Percentiles rank a stretch among this genome's conserved stretches.
These are phyloP conservation scores for Amanita rimosa DNA, from an alignment of 768 basidiomycete species.

Conservation along the genomic window DNA sequence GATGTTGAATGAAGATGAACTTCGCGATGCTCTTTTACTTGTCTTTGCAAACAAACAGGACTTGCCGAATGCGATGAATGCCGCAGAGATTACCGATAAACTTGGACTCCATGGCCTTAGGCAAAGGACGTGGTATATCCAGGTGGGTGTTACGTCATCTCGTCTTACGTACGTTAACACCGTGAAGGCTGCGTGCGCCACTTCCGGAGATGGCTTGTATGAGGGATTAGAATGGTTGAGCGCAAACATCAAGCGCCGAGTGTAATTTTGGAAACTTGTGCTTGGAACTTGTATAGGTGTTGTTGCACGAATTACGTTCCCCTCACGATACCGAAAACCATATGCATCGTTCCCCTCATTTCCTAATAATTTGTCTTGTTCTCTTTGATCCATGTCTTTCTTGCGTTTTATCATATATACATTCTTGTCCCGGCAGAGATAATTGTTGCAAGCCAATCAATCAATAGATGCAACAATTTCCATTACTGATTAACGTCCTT, in stretches of 20 bases:
- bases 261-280: conserved; percentile 34
- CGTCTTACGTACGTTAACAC: conserved; percentile 8
- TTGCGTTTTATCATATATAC: conserved; percentile 1
- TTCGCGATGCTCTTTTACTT: conserved; percentile 94
- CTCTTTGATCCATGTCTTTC: conserved; percentile 13
- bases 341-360: conserved; percentile 29
- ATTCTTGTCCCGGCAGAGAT: neutral
- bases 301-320: conserved; percentile 44
- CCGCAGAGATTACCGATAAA: conserved; percentile 98
- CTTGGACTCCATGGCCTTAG: conserved; percentile 96
- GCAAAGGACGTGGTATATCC: conserved; percentile 97
- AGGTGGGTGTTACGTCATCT: conserved; percentile 38
- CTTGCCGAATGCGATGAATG: conserved; percentile 99
- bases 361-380: conserved; percentile 19
- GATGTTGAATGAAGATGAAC: conserved; percentile 99
- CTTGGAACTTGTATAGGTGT: conserved; percentile 38
- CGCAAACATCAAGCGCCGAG: conserved; percentile 79
- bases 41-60: conserved; percentile 99
- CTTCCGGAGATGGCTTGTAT: conserved; percentile 96
- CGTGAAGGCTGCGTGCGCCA: conserved; percentile 87
- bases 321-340: conserved; percentile 48
- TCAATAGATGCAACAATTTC: neutral
- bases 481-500: conserved; percentile 31
- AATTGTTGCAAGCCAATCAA: neutral
- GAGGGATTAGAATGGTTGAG: conserved; percentile 98